Base-by-base conservation (phyloP, 2,329 filamentous ascomycete species). In the Rosellinia necatrix region DNA sequence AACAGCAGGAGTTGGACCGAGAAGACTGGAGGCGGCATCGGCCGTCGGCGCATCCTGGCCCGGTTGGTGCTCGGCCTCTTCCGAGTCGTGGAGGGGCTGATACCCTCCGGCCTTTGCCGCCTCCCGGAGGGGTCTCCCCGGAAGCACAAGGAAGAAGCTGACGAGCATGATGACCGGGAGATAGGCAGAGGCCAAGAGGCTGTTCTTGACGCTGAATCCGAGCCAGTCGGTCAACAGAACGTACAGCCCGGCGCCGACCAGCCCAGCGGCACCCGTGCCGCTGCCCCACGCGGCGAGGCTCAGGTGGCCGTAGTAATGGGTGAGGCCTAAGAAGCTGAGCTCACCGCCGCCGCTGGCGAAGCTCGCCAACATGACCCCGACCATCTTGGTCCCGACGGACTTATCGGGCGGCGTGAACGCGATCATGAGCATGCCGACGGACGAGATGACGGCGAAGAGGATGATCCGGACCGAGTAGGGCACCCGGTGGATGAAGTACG, bases 271-370 rank as follows among this genome's bases (percentile, higher is more conserved):
- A 1, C 93, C 93, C 0, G 93, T 97, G 0, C 93, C 93, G 61
- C 89, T 93, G 0, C 91, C 90, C 94, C 94, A 99, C 30, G 91
- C 88, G 0, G 92, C 92, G 15, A 97, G 80, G 65, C 91, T 91
- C 73, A 90, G 88, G 7, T 85, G 87, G 0, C 93, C 94, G 68
- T 97, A 97, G 76, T 89, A 97, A 71, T 97, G 93, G 12, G 93
- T 96, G 67, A 99, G 75, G 1, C 91, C 89, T 5, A 99, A 77
- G 69, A 97, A 97, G 72, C 89, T 96, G 56, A 97, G 78, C 76
- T 97, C 94, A 27, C 94, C 94, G 15, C 82, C 90, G 13, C 94
- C 94, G 60, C 88, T 91, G 65, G 90, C 90, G 47, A 97, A 74
- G 66, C 91, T 96, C 1, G 92, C 91, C 43, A 97, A 76, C 34